A percentile compares a stretch with the other conserved stretches of the same genome.
Evolutionary conservation across 2,329 filamentous ascomycete species (phyloP).

Genomic region (Hypoxylon sp.): DNA sequence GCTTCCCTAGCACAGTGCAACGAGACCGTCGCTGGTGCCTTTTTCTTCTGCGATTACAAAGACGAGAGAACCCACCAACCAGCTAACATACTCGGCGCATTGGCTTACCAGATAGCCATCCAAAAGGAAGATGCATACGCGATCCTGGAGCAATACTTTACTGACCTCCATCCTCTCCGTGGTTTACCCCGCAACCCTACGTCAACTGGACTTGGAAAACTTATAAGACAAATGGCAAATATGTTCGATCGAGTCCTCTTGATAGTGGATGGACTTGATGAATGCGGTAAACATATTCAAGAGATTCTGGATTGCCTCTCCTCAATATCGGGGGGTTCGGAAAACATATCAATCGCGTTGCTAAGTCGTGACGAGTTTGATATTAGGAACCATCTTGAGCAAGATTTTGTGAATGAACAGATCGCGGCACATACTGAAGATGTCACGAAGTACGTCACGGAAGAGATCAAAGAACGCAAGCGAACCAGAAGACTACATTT

Average conservation of each 20-base stretch:
- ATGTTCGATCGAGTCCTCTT: constrained; percentile 26
- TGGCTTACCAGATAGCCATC: constrained; percentile 44
- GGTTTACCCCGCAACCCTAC: constrained; percentile 9
- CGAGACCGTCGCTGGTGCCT: constrained; percentile 27
- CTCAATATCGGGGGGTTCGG: constrained; percentile 8
- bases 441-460: constrained; percentile 32
- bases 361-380: constrained; percentile 31
- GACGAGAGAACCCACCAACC: constrained; percentile 29
- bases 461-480: constrained; percentile 32
- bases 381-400: constrained; percentile 19
- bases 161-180: constrained; percentile 20
- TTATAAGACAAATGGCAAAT: constrained; percentile 13
- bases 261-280: constrained; percentile 36
- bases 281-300: constrained; percentile 25
- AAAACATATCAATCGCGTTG: constrained; percentile 30
- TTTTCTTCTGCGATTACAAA: constrained; percentile 49
- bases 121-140: constrained; percentile 41
- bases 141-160: constrained; percentile 32
- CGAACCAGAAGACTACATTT: constrained; percentile 14
- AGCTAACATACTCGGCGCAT: constrained; percentile 39
- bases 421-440: constrained; percentile 36
- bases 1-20: constrained; percentile 24
- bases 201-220: constrained; percentile 3
- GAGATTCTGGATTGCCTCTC: constrained; percentile 16
- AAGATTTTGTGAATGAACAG: constrained; percentile 23